A percentile compares a stretch with the other conserved stretches of the same genome.
Conservation (phyloP, 495 filamentous ascomycete genomes). For the Aspergillus biplanus region DNA sequence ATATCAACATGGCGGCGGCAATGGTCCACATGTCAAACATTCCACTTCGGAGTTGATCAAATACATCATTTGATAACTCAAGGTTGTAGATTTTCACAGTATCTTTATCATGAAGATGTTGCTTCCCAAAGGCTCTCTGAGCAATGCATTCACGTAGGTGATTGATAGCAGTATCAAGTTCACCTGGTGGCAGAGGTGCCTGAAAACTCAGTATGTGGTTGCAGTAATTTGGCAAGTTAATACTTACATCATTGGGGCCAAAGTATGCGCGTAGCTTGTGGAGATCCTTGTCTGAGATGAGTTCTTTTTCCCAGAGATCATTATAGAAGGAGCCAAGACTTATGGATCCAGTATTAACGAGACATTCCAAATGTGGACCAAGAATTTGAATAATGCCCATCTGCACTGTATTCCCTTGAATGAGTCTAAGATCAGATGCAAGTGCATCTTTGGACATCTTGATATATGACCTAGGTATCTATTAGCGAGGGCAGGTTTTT, state of each 20-base stretch:
- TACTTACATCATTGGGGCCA: not conserved
- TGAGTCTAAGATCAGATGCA: not conserved
- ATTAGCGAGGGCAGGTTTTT: not conserved
- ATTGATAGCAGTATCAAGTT: not conserved
- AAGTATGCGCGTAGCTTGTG: not conserved
- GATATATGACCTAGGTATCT: not conserved
- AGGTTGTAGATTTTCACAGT: conserved; percentile 2
- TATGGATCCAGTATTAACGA: conserved; percentile 1
- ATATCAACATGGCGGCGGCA: conserved; percentile 11
- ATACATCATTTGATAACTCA: conserved; percentile 10
- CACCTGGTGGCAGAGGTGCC: not conserved
- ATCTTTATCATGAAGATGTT: not conserved
- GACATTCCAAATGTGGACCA: not conserved
- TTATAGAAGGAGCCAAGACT: not conserved
- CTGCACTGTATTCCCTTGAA: not conserved
- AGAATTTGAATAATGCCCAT: conserved; percentile 5
- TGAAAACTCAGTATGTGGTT: not conserved
- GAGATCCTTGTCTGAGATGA: not conserved
- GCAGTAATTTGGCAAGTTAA: not conserved
- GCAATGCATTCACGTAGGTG: not conserved
- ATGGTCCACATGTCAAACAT: conserved; percentile 9
- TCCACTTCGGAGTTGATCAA: conserved; percentile 4
- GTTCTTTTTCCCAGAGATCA: not conserved
- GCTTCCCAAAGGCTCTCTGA: not conserved
- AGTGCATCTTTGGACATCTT: not conserved